Conservation (phyloP, 805 yeast genomes). For the Saturnispora gosingensis region DNA sequence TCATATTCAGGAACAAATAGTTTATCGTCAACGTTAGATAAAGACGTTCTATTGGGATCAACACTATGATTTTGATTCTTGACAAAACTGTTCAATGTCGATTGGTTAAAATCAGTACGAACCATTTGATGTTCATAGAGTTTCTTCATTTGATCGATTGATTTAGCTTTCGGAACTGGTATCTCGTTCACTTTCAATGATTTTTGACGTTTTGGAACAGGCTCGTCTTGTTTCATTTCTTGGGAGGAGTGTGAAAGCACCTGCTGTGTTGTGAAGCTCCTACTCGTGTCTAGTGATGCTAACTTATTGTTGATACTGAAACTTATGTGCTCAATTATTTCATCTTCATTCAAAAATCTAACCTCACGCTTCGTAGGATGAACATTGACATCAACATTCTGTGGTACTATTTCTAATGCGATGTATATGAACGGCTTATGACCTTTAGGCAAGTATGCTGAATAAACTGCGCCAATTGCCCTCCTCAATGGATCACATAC, state of each 20-base stretch:
- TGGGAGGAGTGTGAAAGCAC: constrained; percentile 30
- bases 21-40: not conserved
- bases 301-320: constrained; percentile 40
- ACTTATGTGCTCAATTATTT: constrained; percentile 59
- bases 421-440: constrained; percentile 69
- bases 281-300: constrained; percentile 50
- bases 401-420: constrained; percentile 56
- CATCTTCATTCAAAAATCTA: constrained; percentile 75
- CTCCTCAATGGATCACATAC: constrained; percentile 71
- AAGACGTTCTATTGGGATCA: not conserved
- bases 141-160: constrained; percentile 24
- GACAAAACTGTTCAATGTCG: constrained; percentile 37
- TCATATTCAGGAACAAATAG: not conserved
- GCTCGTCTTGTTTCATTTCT: constrained; percentile 1
- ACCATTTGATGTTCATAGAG: constrained; percentile 57
- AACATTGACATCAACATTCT: constrained; percentile 79
- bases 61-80: constrained; percentile 1
- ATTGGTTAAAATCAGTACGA: constrained; percentile 61
- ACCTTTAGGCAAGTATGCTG: constrained; percentile 69
- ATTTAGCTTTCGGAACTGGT: not conserved
- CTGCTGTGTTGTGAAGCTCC: constrained; percentile 62
- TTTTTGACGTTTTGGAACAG: constrained; percentile 6
- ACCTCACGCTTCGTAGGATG: constrained; percentile 96
- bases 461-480: constrained; percentile 54
- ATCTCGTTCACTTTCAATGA: not conserved